Evolutionary conservation across 1,139 yeast species (phyloP), one percentile per base, ranked within the genome.

Genomic region (Yamadazyma oceani): DNA sequence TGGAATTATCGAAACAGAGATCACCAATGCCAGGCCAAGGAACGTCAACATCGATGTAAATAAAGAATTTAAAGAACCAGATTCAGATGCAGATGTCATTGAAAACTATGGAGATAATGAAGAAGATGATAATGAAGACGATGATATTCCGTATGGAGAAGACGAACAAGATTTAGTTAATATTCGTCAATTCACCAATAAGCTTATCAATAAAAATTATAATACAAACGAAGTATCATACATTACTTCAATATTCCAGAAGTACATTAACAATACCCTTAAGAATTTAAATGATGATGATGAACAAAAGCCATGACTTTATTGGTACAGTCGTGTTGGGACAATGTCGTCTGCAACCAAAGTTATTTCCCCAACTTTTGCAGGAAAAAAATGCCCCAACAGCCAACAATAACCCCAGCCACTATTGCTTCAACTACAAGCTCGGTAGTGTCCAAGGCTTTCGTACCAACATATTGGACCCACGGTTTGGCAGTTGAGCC

Each of bases 231-330:
- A 61, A 41, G 55, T 60, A 12, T 55, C 67, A 14, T 66, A 62
- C 34, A 58, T 69, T 17, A 57, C 70, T 3, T 51, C 60, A n/a
- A 57, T 68, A 35, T 62, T 70, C 47, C 76, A 69, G 47, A 63
- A 54, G 38, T 68, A 69, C 41, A 61, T 70, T 28, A 69, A 68
- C 48, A 60, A 56, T 44, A 58, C 69, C 3, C 46, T 55, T 21
- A 37, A 37, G 30, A 12, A 17, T 27, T 14, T 27, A 7, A 16
- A 27, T 15, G 21, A 27, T 7, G 21, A 16, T 8, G 21, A 27
- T 26, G 26, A 11, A n/a, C n/a, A n/a, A n/a, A n/a, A n/a, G n/a
- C n/a, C n/a, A n/a, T n/a, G n/a, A n/a, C n/a, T n/a, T n/a, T n/a
- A n/a, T n/a, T n/a, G n/a, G n/a, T n/a, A n/a, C n/a, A n/a, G 21